Evolutionary conservation across 768 basidiomycete species (phyloP), one percentile per base, ranked within the genome.

Genomic region (Saitozyma podzolica): DNA sequence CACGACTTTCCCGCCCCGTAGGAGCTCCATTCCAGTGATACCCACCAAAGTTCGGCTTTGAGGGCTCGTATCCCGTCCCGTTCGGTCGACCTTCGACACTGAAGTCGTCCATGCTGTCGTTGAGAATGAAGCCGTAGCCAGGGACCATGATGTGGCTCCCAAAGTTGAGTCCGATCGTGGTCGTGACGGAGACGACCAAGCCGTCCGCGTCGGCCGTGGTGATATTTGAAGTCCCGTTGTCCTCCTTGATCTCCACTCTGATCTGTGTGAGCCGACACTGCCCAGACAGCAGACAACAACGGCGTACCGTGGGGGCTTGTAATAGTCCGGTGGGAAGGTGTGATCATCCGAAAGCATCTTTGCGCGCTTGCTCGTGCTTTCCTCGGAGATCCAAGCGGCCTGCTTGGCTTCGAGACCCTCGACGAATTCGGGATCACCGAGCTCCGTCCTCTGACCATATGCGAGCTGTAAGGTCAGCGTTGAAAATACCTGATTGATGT

Each of bases 81-180:
- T 76, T 76, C 2, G 65, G 51, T 45, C 63, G 50, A 4, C 70
- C 73, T 49, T 69, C 56, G 13, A 72, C 61, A 1, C 70, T 72
- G 54, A 76, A 76, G 56, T 76, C 75, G 43, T 74, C 70, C 73
- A 74, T 72, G 8, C 66, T 68, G 49, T 76, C 68, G 53, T 76
- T 76, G 41, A 76, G 62, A 6, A 76, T 64, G 40, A 76, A 63
- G 37, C 75, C 75, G 43, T 54, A 70, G 5, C 56, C 65, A 6
- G 70, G 70, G 13, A 74, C 75, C 50, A 74, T 72, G 42, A 76
- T 74, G 42, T 58, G 56, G 17, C 69, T 71, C 13, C 73, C 75
- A 65, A 66, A 77, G 48, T 60, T 59, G 40, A 69, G 58, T 9
- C 69, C 69, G n/a, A 77, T 63, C 7, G 75, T 77, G 8, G 73